Percentiles rank a stretch among this genome's conserved stretches.
Evolutionary conservation across 306 rosid species (phyloP).

Genomic region (Castanea sativa): DNA sequence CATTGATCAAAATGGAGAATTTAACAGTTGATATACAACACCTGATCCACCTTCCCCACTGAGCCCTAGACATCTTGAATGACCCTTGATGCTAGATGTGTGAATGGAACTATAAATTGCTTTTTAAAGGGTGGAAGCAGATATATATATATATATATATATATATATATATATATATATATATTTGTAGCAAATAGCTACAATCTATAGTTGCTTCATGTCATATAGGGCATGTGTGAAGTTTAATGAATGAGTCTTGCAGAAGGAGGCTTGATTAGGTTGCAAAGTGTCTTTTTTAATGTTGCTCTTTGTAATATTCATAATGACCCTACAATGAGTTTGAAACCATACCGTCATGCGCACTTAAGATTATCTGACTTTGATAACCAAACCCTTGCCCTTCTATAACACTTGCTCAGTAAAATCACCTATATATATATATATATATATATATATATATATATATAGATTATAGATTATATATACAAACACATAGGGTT

Average conservation of each 20-base stretch:
- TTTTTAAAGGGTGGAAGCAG: neutral
- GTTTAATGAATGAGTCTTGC: neutral
- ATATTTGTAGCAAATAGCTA: no score
- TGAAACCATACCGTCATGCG: neutral
- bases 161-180: no score
- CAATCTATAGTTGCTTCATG: no score
- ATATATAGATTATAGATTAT: no score
- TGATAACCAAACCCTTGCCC: neutral
- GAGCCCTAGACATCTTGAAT: neutral
- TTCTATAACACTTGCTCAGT: neutral
- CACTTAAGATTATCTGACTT: neutral
- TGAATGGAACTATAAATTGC: neutral
- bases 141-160: no score
- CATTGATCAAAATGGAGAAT: no score
- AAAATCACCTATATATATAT: neutral
- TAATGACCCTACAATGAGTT: neutral
- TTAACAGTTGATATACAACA: no score
- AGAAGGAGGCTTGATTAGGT: neutral
- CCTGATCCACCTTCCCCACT: no score
- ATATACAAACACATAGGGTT: no score
- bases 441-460: no score
- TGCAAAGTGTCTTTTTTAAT: neutral
- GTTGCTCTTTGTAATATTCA: neutral
- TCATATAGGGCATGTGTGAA: neutral
- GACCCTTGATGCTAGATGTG: neutral